phyloP scores from a whole-genome alignment of 192 early-diverging fungal species.

The Radiomyces spectabilis region DNA sequence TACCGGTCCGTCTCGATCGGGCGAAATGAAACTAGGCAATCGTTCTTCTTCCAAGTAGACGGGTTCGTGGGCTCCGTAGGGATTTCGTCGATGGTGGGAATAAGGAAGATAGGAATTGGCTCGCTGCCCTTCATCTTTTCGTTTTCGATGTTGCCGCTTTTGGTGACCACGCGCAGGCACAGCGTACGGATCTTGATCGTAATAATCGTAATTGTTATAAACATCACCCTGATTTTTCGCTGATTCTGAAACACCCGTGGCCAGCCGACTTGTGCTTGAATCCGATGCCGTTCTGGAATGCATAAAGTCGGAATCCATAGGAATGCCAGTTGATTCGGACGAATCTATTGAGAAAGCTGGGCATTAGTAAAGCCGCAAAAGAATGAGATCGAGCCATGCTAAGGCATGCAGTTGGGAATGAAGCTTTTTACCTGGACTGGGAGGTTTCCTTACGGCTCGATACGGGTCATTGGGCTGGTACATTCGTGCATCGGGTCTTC shows the following conservation, averaged over 20 bases:
- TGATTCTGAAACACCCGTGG: neutral
- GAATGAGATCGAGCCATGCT: too few relatives aligned
- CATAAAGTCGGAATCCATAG: conserved; percentile 2
- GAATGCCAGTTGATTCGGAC: too few relatives aligned
- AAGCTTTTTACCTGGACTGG: conserved; percentile 13
- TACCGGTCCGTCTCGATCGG: neutral
- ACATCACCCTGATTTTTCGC: neutral
- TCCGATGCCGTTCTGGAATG: conserved; percentile 18
- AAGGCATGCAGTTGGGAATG: too few relatives aligned
- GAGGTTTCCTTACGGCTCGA: conserved; percentile 8
- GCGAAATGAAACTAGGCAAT: conserved; percentile 13
- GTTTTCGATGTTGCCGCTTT: neutral
- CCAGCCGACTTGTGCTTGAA: conserved; percentile 11
- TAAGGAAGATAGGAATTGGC: conserved; percentile 21
- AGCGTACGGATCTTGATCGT: conserved; percentile 16
- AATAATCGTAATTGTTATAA: conserved; percentile 2
- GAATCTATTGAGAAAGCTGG: too few relatives aligned
- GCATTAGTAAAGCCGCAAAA: too few relatives aligned
- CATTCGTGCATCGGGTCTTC: neutral
- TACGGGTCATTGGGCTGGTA: conserved; percentile 6
- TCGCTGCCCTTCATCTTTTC: neutral
- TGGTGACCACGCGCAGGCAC: neutral
- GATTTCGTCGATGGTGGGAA: conserved; percentile 18
- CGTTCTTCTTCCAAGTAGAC: conserved; percentile 12
- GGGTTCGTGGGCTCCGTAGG: conserved; percentile 6